Base-by-base conservation (phyloP, 2,329 filamentous ascomycete species). In the Nemania bipapillata region DNA sequence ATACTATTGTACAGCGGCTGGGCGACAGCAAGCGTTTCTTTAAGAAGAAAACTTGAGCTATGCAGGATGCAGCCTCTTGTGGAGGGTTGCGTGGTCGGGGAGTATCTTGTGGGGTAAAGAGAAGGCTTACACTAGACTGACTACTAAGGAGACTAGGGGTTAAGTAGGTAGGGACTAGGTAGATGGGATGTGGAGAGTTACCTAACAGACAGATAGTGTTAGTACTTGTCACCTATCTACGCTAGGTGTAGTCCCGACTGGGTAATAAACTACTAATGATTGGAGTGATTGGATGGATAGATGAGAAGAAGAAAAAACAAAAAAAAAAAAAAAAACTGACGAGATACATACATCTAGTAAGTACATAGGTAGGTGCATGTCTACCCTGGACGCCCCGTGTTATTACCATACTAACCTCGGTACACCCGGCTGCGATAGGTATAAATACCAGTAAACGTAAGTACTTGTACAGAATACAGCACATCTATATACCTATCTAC, bases 61-160 rank as follows among this genome's bases (percentile, higher is more conserved):
- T 57, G 60, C 55, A 67, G 58, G 59, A 57, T 65, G 60, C 55
- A 65, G 60, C 60, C 47, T 64, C 45, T 57, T 55, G 68, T 54
- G 64, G 65, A 65, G 59, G 37, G 57, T 54, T 61, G 64, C 68
- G 59, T 70, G 45, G 47, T 67, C 54, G 65, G 60, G 59, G 47
- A 30, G 45, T 42, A 32, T 40, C 62, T 68, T 70, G 64, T 66
- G 64, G 68, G 68, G 68, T 61, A 64, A 50, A n/a, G 20, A 58
- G 55, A 42, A 58, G 66, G 53, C 37, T 60, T 62, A 62, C 35
- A 50, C 26, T 37, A 53, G 50, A 32, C 50, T 50, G 30, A 32
- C 30, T 32, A 32, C 30, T 32, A 45, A 17, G 2, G 40, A 32
- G 30, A 45, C 40, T n/a, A n/a, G n/a, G n/a, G n/a, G n/a, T 2